Evolutionary conservation across 1,139 yeast species (phyloP), one percentile per base, ranked within the genome.

Genomic region (Barnettozyma hawaiiensis): DNA sequence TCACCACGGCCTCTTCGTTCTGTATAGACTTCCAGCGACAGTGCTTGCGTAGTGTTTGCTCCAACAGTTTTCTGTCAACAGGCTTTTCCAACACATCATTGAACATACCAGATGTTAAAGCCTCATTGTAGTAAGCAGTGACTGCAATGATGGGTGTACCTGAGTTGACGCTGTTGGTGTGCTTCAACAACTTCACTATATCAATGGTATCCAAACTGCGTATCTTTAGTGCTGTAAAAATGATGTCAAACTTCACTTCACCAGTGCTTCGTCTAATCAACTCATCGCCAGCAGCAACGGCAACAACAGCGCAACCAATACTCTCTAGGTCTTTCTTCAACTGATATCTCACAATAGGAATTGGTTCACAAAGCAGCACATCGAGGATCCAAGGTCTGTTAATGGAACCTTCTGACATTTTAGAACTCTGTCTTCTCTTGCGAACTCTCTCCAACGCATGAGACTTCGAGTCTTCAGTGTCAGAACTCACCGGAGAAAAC

Each of bases 281-380:
- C 50, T 87, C 96, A 48, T 89, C 92, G 1, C 95, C 96, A 49
- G 82, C 81, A 0, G 80, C 69, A 7, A 85, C 85, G 2, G 87
- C 70, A 7, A 86, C 86, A 8, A 87, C 96, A 12, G 83, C 76
- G 63, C 96, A 87, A 0, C 95, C 95, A 27, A 83, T 62, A 43
- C 74, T 71, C 47, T 81, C 87, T 46, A 92, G 66, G 53, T 82
- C 70, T 46, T 74, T 76, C 39, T 79, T 75, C 34, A 83, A 73
- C 11, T 85, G 73, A 58, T 78, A 87, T 38, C 95, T 66, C 49
- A 85, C 82, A 41, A 83, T 83, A 0, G 96, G 92, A 47, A 85
- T 85, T 4, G 94, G 89, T 56, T 89, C 96, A 64, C 96, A 89
- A 26, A 87, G 71, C 39, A 90, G 66, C 3, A 87, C 80, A 60